phyloP scores from a whole-genome alignment of 345 rosid genomes.

The Populus davidiana region DNA sequence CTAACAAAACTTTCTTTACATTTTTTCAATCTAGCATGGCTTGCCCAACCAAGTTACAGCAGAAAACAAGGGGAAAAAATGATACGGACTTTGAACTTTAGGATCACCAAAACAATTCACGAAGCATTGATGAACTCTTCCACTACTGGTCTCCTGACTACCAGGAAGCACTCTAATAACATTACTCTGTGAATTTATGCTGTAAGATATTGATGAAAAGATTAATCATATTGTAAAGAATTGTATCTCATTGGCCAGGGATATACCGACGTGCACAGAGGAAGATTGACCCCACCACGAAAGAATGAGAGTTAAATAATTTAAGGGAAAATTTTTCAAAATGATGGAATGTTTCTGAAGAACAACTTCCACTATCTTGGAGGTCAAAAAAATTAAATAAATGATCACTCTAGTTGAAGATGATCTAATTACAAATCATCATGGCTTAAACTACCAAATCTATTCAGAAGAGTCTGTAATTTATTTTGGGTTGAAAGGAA shows the following conservation, averaged over 20 bases:
- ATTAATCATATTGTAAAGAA: background rate
- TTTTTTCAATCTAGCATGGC: too few relatives aligned
- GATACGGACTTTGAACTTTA: background rate
- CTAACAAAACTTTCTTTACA: too few relatives aligned
- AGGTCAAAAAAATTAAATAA: too few relatives aligned
- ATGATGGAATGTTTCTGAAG: background rate
- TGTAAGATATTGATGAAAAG: background rate
- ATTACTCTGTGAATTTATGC: background rate
- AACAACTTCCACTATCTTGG: too few relatives aligned
- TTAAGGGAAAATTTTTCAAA: background rate
- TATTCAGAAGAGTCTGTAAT: too few relatives aligned
- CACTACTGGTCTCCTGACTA: too few relatives aligned
- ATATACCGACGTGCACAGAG: background rate
- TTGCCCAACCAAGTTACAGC: too few relatives aligned
- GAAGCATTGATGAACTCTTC: too few relatives aligned
- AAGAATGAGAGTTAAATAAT: background rate
- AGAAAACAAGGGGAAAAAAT: too few relatives aligned
- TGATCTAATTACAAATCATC: too few relatives aligned
- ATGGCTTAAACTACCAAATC: too few relatives aligned
- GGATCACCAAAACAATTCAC: background rate
- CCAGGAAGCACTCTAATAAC: background rate
- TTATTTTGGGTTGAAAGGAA: too few relatives aligned
- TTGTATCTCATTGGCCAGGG: background rate
- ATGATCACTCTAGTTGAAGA: background rate
- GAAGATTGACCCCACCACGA: background rate